phyloP scores from a whole-genome alignment of 2,329 filamentous ascomycete genomes.

The Colletotrichum chrysophilum region DNA sequence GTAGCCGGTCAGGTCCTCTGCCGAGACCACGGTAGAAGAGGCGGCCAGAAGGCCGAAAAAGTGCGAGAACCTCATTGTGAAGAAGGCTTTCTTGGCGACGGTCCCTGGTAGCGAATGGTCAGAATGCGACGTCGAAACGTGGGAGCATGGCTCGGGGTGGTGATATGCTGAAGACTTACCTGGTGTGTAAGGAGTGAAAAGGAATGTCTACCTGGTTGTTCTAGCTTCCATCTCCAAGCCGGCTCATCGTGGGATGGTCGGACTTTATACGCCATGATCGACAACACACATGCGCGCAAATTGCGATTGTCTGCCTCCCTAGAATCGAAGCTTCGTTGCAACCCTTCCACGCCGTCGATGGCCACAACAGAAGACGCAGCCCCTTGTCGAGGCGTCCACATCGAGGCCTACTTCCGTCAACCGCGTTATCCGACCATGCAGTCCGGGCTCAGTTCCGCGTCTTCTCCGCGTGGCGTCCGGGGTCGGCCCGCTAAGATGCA shows the following conservation, averaged over 20 bases:
- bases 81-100: background rate
- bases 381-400: background rate
- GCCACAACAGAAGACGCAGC: background rate
- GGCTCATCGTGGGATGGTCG: background rate
- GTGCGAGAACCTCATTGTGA: conserved; percentile 11
- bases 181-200: background rate
- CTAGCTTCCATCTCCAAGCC: background rate
- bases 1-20: conserved; percentile 42
- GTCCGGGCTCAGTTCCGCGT: background rate
- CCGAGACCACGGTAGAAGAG: conserved; percentile 21
- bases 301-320: background rate
- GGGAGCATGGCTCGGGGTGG: background rate
- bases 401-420: background rate
- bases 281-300: background rate
- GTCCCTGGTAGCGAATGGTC: background rate
- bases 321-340: background rate
- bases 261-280: background rate
- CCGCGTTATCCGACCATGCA: background rate
- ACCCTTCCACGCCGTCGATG: background rate
- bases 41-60: conserved; percentile 24
- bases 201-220: background rate
- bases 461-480: background rate
- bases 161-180: background rate
- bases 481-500: background rate
- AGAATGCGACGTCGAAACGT: background rate